A percentile compares a stretch with the other conserved stretches of the same genome.
These are phyloP conservation scores for Eucalyptus albens DNA, from an alignment of 345 rosid species.

Conservation along the genomic window DNA sequence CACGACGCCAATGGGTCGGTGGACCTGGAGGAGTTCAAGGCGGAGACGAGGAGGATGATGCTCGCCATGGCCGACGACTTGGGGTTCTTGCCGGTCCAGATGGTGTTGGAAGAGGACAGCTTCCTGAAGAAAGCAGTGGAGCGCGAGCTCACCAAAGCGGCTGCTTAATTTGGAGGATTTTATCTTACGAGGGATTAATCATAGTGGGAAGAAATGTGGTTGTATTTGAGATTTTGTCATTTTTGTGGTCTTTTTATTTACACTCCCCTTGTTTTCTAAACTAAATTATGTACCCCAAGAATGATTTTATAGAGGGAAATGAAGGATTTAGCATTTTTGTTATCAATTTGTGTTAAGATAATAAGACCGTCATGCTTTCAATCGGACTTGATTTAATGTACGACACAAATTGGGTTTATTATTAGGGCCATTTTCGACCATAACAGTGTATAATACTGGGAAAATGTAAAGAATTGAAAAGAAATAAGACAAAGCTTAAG, in stretches of 20 bases:
- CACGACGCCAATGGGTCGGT: neutral
- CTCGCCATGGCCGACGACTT: neutral
- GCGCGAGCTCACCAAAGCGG: constrained; percentile 5
- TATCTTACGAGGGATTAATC: neutral
- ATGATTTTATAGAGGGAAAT: neutral
- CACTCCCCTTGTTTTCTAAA: neutral
- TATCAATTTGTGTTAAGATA: neutral
- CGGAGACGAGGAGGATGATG: constrained; percentile 1
- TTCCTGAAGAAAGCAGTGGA: constrained; percentile 36
- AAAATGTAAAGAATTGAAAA: neutral
- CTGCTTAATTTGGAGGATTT: neutral
- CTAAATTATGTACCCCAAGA: neutral
- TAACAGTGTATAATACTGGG: neutral
- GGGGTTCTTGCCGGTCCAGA: constrained; percentile 36
- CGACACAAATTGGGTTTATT: neutral
- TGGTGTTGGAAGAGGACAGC: constrained; percentile 37
- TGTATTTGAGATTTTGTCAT: neutral
- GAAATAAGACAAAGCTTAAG: neutral
- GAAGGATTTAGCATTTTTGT: neutral
- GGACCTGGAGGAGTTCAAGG: constrained; percentile 4
- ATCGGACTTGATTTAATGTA: neutral
- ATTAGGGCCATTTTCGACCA: neutral
- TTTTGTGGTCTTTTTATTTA: neutral
- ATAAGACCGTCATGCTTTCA: neutral
- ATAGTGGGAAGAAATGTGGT: neutral